Evolutionary conservation across 805 yeast species (phyloP), one percentile per base, ranked within the genome.

Genomic region (Candida insectalens): DNA sequence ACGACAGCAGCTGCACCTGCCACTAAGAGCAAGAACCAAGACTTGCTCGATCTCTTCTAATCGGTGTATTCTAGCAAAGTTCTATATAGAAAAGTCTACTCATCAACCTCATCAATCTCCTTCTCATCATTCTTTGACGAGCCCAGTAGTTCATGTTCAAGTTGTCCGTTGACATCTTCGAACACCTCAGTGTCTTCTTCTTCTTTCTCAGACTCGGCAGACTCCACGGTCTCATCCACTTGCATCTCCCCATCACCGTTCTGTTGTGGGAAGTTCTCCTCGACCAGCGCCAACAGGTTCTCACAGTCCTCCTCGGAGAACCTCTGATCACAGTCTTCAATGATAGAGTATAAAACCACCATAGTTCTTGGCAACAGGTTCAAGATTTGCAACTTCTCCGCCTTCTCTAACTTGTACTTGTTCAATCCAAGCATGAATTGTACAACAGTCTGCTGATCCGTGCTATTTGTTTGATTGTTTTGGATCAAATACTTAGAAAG

Each of bases 301-400:
- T 74, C 70, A 32, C 83, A 66, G 39, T 77, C 67, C 1, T 72
- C 80, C 38, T 82, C 83, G n/a, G 62, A 59, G 46, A 87, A 80
- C 45, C 98, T 65, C 40, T 74, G 76, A 45, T 89, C 98, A 55
- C 95, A 89, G 51, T 92, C 97, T 51, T 89, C 98, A 1, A 89
- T 75, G 19, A 89, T 60, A 0, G 92, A 68, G 51, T 76, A 85
- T 33, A 89, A 63, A 25, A 74, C 78, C 9, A 88, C 96, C 65
- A 84, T 60, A 4, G 84, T 73, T 30, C 78, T 63, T 1, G 98
- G 98, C 19, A 84, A 65, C 6, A 77, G 64, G 53, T 89, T 88
- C 36, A 88, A 69, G 26, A 89, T 72, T 57, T 89, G 96, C 27
- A 89, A 61, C 43, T 77, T 74, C 50, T 89, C 98, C 18, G 83